These are phyloP conservation scores for Saccharomycopsis hybrid DNA, from an alignment of 1,139 yeast genomes.

Conservation along the genomic window DNA sequence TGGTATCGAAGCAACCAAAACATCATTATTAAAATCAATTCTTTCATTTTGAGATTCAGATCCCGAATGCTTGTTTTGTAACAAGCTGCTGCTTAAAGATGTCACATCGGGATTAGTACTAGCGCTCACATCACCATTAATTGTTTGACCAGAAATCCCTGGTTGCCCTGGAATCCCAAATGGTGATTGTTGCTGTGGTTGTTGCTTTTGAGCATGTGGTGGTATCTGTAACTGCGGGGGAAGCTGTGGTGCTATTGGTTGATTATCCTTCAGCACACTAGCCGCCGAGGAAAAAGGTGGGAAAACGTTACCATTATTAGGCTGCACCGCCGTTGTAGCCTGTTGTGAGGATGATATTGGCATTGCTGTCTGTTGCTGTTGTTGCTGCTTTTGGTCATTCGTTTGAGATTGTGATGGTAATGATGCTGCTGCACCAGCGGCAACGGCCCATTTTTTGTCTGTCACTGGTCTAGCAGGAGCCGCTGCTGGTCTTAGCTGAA, in stretches of 20 bases:
- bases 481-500: conserved; percentile 60
- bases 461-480: conserved; percentile 60
- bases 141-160: not conserved
- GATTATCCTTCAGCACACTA: no score
- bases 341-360: not conserved
- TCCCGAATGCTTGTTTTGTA: no score
- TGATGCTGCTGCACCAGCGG: conserved; percentile 35
- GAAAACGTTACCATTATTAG: not conserved
- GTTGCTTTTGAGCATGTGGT: conserved; percentile 1
- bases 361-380: not conserved
- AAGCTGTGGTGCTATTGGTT: not conserved
- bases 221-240: not conserved
- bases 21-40: conserved; percentile 31
- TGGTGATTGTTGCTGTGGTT: not conserved
- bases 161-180: not conserved
- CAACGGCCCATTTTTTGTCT: conserved; percentile 66
- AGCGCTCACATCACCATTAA: no score
- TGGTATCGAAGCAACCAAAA: conserved; percentile 35
- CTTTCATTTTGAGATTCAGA: not conserved
- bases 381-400: not conserved
- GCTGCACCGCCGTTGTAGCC: not conserved
- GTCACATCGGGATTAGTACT: no score
- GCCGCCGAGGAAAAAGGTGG: no score
- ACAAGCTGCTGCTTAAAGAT: no score
- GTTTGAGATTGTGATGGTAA: not conserved